A percentile compares a stretch with the other conserved stretches of the same genome.
phyloP scores from a whole-genome alignment of 345 rosid species.

The Lenwebbia sp. region DNA sequence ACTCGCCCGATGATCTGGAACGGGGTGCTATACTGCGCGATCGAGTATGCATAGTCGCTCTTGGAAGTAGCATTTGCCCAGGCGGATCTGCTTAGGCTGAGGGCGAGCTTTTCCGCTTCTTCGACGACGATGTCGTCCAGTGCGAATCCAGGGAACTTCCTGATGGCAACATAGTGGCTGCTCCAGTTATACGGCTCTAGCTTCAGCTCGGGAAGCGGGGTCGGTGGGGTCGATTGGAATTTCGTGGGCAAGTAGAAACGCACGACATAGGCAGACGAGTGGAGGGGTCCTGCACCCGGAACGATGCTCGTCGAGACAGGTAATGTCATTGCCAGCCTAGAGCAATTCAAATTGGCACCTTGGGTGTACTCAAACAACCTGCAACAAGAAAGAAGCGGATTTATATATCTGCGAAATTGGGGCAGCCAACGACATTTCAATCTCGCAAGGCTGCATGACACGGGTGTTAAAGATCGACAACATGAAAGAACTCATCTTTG shows the following conservation, averaged over 20 bases:
- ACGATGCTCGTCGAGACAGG: conserved; percentile 49
- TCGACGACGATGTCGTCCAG: conserved; percentile 26
- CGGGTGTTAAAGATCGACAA: neutral
- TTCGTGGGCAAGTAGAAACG: conserved; percentile 41
- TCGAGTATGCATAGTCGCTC: conserved; percentile 39
- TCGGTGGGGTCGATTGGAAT: conserved; percentile 48
- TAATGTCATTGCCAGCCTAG: conserved; percentile 49
- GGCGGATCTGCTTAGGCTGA: conserved; percentile 44
- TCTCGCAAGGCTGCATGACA: neutral
- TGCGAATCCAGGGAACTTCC: conserved; percentile 57
- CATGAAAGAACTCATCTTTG: neutral
- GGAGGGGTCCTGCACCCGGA: conserved; percentile 55
- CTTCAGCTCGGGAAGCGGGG: conserved; percentile 42
- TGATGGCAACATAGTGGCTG: conserved; percentile 41
- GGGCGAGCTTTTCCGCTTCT: conserved; percentile 42
- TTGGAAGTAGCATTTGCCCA: conserved; percentile 27
- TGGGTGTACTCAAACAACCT: conserved; percentile 54
- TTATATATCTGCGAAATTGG: neutral
- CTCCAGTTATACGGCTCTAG: conserved; percentile 31
- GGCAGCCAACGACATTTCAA: neutral
- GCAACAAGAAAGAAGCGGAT: neutral
- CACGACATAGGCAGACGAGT: conserved; percentile 41
- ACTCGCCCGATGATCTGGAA: conserved; percentile 41
- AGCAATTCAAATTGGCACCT: conserved; percentile 59
- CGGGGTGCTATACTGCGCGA: conserved; percentile 57